Evolutionary conservation across 352 stramenopile species (phyloP).

Genomic region (Phytophthora palmivora): DNA sequence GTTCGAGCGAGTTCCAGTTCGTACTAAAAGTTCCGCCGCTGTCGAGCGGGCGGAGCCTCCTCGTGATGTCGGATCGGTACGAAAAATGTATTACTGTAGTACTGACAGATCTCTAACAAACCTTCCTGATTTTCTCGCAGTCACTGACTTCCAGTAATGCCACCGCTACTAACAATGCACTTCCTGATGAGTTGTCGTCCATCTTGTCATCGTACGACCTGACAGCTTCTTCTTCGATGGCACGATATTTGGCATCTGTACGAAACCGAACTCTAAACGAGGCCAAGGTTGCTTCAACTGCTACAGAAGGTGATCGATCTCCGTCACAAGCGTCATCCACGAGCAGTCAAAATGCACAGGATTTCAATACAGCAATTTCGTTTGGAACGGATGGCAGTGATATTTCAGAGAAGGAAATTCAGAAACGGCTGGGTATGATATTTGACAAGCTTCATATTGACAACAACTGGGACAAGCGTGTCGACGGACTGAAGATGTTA

Average conservation of each 20-base stretch:
- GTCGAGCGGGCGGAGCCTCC: not conserved
- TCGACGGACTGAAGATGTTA: conserved; percentile 69
- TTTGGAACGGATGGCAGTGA: conserved; percentile 17
- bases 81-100: conserved; percentile 1
- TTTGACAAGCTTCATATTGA: conserved; percentile 63
- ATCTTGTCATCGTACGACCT: conserved; percentile 61
- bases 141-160: conserved; percentile 1
- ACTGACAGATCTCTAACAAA: not conserved
- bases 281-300: conserved; percentile 30
- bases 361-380: conserved; percentile 10
- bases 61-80: conserved; percentile 17
- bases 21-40: not conserved
- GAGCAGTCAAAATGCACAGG: conserved; percentile 40
- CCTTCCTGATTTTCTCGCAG: conserved; percentile 3
- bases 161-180: not conserved
- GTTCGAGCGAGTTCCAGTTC: conserved; percentile 44
- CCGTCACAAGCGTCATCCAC: conserved; percentile 51
- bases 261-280: conserved; percentile 49
- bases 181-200: conserved; percentile 42
- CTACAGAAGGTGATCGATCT: conserved; percentile 37
- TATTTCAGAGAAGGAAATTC: conserved; percentile 67
- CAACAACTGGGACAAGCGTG: conserved; percentile 84
- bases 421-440: conserved; percentile 61
- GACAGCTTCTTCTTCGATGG: conserved; percentile 57
- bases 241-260: conserved; percentile 59